A percentile compares a stretch with the other conserved stretches of the same genome.
Conservation (phyloP, 495 filamentous ascomycete genomes). For the Hypoxylon fragiforme region DNA sequence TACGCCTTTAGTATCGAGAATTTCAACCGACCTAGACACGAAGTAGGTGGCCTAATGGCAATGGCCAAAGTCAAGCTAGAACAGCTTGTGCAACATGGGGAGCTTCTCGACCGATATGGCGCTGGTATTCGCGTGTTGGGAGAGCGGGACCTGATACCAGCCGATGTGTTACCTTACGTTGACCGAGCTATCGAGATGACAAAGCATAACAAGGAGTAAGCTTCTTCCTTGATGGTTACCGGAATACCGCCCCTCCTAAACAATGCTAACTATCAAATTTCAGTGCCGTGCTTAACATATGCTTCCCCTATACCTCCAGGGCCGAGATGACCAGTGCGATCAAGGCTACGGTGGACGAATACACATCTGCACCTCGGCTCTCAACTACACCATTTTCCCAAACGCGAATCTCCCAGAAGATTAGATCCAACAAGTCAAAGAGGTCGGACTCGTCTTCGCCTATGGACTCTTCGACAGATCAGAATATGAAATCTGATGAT, state of each 20-base stretch:
- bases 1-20: conserved; percentile 99
- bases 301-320: conserved; percentile 94
- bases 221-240: neutral
- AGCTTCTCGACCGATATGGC: conserved; percentile 89
- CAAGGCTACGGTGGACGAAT: conserved; percentile 80
- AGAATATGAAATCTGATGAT: conserved; percentile 51
- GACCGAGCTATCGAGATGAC: conserved; percentile 83
- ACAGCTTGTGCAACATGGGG: conserved; percentile 90
- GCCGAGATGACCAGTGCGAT: conserved; percentile 96
- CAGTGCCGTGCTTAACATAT: conserved; percentile 87
- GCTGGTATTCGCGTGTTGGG: conserved; percentile 84
- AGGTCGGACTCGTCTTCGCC: conserved; percentile 53
- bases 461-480: conserved; percentile 41
- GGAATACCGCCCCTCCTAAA: neutral
- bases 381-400: conserved; percentile 78
- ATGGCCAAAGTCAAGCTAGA: conserved; percentile 93
- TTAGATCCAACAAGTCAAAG: conserved; percentile 60
- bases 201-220: conserved; percentile 74
- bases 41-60: conserved; percentile 96
- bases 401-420: conserved; percentile 81
- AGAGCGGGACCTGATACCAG: conserved; percentile 74
- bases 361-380: conserved; percentile 64
- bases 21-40: conserved; percentile 97
- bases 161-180: conserved; percentile 84
- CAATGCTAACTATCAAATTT: conserved; percentile 14